Percentiles rank a stretch among this genome's conserved stretches.
These are phyloP conservation scores for Epichloe uncinata DNA, from an alignment of 2,329 filamentous ascomycete genomes.

Conservation along the genomic window DNA sequence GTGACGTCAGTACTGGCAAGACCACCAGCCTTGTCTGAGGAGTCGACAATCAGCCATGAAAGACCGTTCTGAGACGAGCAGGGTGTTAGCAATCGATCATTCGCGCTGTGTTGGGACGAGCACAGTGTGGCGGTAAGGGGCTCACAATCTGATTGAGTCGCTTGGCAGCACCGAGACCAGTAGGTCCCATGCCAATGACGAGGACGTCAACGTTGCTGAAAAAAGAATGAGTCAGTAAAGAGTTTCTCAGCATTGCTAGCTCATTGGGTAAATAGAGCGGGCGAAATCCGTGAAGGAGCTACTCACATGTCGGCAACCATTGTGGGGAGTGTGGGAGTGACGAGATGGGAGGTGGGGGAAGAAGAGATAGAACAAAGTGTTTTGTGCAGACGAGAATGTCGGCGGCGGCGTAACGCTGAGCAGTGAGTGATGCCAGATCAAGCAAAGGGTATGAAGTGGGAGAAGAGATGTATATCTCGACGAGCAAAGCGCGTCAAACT, in stretches of 20 bases:
- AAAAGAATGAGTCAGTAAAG: neutral
- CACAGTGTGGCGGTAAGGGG: slow-evolving; percentile 20
- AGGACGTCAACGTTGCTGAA: slow-evolving; percentile 84
- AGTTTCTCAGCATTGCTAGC: slow-evolving; percentile 6
- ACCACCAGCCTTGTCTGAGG: slow-evolving; percentile 83
- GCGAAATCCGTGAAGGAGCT: neutral
- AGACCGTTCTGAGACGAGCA: slow-evolving; percentile 54
- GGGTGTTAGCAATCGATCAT: slow-evolving; percentile 14
- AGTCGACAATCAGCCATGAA: slow-evolving; percentile 94
- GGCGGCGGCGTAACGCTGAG: slow-evolving; percentile 5
- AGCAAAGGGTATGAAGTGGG: neutral
- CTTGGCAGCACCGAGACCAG: slow-evolving; percentile 94
- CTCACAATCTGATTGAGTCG: slow-evolving; percentile 90
- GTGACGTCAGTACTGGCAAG: slow-evolving; percentile 92
- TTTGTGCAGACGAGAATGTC: neutral
- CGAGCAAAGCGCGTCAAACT: slow-evolving; percentile 11
- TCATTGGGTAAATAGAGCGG: neutral
- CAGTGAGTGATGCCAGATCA: slow-evolving; percentile 5
- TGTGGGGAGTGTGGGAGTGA: slow-evolving; percentile 18
- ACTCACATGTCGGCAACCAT: slow-evolving; percentile 29
- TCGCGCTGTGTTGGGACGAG: neutral
- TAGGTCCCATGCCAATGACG: slow-evolving; percentile 94
- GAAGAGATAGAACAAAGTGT: neutral
- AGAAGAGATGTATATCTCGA: slow-evolving; percentile 2
- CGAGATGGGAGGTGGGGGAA: neutral